Evolutionary conservation across 1,139 yeast genomes (phyloP).

Genomic region (Blastobotrys arbuscula): DNA sequence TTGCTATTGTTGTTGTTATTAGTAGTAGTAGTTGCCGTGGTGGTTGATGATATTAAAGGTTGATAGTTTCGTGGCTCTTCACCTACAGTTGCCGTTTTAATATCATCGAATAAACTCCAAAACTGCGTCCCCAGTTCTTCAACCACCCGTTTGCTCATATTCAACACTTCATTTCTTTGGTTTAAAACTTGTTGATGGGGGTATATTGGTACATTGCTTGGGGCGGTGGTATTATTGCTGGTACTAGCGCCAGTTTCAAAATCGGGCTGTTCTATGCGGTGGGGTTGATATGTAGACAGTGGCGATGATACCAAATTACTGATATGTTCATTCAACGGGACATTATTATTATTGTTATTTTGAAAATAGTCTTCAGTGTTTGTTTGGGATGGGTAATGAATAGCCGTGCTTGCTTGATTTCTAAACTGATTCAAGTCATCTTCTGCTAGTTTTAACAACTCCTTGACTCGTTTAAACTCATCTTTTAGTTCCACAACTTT

Average conservation of each 20-base stretch:
- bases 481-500: slow-evolving; percentile 34
- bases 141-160: slow-evolving; percentile 33
- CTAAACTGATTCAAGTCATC: slow-evolving; percentile 25
- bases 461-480: slow-evolving; percentile 30
- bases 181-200: background rate
- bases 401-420: slow-evolving; percentile 20
- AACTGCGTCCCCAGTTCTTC: slow-evolving; percentile 34
- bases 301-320: background rate
- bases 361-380: background rate
- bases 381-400: background rate
- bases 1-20: slow-evolving; percentile 4
- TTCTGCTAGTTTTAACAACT: slow-evolving; percentile 29
- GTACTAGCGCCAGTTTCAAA: background rate
- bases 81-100: slow-evolving; percentile 16
- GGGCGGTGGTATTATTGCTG: background rate
- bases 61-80: slow-evolving; percentile 9
- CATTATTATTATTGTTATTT: background rate
- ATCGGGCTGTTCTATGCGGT: background rate
- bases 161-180: slow-evolving; percentile 27
- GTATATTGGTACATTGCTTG: background rate
- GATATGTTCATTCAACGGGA: background rate
- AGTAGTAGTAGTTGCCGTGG: background rate
- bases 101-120: slow-evolving; percentile 35
- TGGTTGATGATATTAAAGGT: background rate
- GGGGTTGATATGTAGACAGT: background rate